Evolutionary conservation across 1,139 yeast species (phyloP).

Genomic region (Sugiyamaella novakii): DNA sequence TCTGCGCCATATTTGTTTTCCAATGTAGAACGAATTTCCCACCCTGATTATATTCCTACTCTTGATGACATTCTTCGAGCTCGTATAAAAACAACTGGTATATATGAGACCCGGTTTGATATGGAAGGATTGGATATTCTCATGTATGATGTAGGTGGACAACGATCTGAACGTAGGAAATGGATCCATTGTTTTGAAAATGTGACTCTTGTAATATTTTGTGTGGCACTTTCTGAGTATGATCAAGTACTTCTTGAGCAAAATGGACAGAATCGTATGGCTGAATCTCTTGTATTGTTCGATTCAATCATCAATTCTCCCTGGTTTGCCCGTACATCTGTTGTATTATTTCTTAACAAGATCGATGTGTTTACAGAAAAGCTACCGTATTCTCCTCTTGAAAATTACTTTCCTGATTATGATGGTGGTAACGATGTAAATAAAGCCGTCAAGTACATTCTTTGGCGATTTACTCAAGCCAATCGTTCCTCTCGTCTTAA

Average conservation of each 20-base stretch:
- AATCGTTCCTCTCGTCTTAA: constrained; percentile 79
- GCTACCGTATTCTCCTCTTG: constrained; percentile 77
- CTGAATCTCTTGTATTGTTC: constrained; percentile 80
- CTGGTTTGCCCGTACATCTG: constrained; percentile 87
- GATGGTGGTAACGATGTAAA: constrained; percentile 85
- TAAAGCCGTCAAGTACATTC: constrained; percentile 90
- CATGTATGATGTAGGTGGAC: constrained; percentile 94
- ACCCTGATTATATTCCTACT: constrained; percentile 65
- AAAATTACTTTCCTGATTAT: constrained; percentile 84
- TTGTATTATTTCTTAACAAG: constrained; percentile 83
- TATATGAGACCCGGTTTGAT: constrained; percentile 76
- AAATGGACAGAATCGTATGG: constrained; percentile 68
- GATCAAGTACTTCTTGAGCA: constrained; percentile 87
- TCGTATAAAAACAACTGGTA: constrained; percentile 91
- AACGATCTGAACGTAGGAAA: constrained; percentile 86
- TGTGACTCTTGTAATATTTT: constrained; percentile 83
- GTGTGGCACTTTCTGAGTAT: constrained; percentile 88
- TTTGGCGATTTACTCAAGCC: constrained; percentile 87
- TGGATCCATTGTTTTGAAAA: constrained; percentile 97
- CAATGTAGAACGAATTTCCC: constrained; percentile 63
- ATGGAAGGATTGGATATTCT: constrained; percentile 77
- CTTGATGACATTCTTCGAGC: constrained; percentile 81
- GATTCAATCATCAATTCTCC: constrained; percentile 92
- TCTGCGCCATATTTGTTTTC: constrained; percentile 81
- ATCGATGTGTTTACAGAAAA: constrained; percentile 89